Conservation (phyloP, 2,329 filamentous ascomycete genomes). For the Trichoderma citrinoviride region DNA sequence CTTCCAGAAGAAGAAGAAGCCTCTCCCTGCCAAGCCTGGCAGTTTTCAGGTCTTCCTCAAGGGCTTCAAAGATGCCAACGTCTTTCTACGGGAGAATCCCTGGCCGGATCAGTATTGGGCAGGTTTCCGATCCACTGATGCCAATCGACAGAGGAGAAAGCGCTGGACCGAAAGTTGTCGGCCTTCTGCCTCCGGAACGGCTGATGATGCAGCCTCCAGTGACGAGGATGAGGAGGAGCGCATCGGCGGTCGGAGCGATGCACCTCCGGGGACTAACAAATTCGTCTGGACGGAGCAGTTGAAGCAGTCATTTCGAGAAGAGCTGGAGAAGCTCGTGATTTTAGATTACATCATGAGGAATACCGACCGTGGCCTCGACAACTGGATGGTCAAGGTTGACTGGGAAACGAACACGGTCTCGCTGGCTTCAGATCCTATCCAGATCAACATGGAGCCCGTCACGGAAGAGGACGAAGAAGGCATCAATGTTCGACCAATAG, state of each 20-base stretch:
- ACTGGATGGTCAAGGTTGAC: slow-evolving; percentile 99
- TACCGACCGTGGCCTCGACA: slow-evolving; percentile 92
- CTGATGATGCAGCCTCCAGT: slow-evolving; percentile 63
- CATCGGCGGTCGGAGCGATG: slow-evolving; percentile 36
- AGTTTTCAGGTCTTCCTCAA: slow-evolving; percentile 98
- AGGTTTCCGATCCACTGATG: slow-evolving; percentile 66
- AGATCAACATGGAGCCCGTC: slow-evolving; percentile 58
- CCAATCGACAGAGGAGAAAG: slow-evolving; percentile 65
- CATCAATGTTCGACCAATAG: slow-evolving; percentile 56
- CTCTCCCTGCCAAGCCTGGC: slow-evolving; percentile 83
- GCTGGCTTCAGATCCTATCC: slow-evolving; percentile 76
- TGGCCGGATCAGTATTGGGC: slow-evolving; percentile 88
- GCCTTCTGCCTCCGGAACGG: slow-evolving; percentile 50
- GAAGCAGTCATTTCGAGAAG: slow-evolving; percentile 89
- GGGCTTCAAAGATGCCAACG: slow-evolving; percentile 93
- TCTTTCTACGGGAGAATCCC: slow-evolving; percentile 90
- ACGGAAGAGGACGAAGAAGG: slow-evolving; percentile 42
- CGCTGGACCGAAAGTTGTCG: slow-evolving; percentile 82
- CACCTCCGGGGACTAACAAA: slow-evolving; percentile 42
- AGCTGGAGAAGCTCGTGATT: slow-evolving; percentile 95
- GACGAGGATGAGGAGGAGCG: slow-evolving; percentile 59
- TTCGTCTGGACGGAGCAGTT: slow-evolving; percentile 86
- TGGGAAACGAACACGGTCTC: slow-evolving; percentile 78
- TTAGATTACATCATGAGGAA: slow-evolving; percentile 99
- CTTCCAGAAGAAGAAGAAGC: slow-evolving; percentile 82